Base-by-base conservation (phyloP, 2,329 filamentous ascomycete genomes). In the Penicillium sp. region DNA sequence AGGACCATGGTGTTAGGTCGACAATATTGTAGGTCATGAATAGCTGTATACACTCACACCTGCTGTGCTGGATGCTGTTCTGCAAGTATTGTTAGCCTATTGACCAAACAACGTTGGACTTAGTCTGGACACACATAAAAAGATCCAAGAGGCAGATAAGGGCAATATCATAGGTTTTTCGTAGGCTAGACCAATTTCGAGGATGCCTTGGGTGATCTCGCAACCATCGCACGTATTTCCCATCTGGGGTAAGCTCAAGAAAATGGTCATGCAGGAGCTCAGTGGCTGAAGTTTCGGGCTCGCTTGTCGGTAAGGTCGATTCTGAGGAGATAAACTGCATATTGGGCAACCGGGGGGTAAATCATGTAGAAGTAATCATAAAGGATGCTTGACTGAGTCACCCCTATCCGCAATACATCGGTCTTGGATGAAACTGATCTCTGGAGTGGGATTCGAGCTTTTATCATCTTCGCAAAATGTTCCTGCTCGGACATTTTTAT, bases 31-130 rank as follows among this genome's bases (percentile, higher is more conserved):
- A 50, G 27, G 21, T 23, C 11, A 23, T 39, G 5, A 4, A 2
- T 38, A 6, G 21, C 19, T 15, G 7, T 47, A 34, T 25, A 15
- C 13, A 70, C 70, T 54, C 58, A 73, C 71, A 38, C 72, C 72
- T 33, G 71, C 69, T 7, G 71, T 73, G 55, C 72, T 74, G 38
- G 69, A 65, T 25, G 71, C 70, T 41, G 72, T 74, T 52, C 72
- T 74, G 34, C 40, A 53, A 38, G 16, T 11, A 45, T 40, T 21
- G 46, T 70, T 53, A 65, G 62, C 46, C 2, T 11, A 10, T 29
- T 5, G 23, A 9, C 5, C 31, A 21, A 7, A 13, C 1, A 11
- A 5, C 3, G 5, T 9, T 16, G 13, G 10, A 19, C 25, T 11
- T 25, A 9, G 23, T 36, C 3, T 13, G 16, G 5, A 36, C 67